A percentile compares a stretch with the other conserved stretches of the same genome.
These are phyloP conservation scores for Gaeumannomyces sp. DNA, from an alignment of 2,329 filamentous ascomycete species.

Conservation along the genomic window DNA sequence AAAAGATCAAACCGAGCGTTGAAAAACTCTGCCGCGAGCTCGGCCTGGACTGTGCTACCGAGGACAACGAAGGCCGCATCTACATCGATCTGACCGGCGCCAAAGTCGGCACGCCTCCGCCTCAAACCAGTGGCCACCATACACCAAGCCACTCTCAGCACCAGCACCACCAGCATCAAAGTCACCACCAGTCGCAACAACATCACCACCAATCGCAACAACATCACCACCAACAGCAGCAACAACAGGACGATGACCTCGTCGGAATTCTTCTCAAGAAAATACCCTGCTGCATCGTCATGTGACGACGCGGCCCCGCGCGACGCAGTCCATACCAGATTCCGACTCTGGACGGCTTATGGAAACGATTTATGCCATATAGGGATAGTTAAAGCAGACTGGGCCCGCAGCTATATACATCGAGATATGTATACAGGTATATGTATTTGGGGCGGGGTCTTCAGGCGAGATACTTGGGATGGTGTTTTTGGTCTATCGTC, in stretches of 20 bases:
- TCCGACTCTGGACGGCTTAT: neutral
- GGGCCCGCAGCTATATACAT: neutral
- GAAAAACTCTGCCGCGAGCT: constrained; percentile 80
- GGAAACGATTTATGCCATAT: neutral
- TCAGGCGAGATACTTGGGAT: neutral
- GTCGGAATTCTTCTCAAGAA: constrained; percentile 55
- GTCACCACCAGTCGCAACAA: constrained; percentile 23
- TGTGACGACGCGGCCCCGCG: constrained; percentile 42
- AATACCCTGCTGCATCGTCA: constrained; percentile 69
- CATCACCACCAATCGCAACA: constrained; percentile 26
- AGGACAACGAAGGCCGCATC: constrained; percentile 84
- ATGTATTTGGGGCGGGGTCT: neutral
- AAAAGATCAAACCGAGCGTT: constrained; percentile 93
- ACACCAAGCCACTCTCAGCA: constrained; percentile 35
- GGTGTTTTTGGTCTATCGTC: constrained; percentile 4
- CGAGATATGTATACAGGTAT: neutral
- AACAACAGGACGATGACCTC: constrained; percentile 53
- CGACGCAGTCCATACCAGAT: neutral
- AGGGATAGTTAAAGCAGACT: neutral
- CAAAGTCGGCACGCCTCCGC: constrained; percentile 43
- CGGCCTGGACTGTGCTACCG: constrained; percentile 75
- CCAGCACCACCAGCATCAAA: constrained; percentile 20
- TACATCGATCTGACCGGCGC: constrained; percentile 81
- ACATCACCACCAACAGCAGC: constrained; percentile 30
- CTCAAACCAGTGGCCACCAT: constrained; percentile 38